Conservation (phyloP, 768 basidiomycete species). For the Hericium rajendrae region DNA sequence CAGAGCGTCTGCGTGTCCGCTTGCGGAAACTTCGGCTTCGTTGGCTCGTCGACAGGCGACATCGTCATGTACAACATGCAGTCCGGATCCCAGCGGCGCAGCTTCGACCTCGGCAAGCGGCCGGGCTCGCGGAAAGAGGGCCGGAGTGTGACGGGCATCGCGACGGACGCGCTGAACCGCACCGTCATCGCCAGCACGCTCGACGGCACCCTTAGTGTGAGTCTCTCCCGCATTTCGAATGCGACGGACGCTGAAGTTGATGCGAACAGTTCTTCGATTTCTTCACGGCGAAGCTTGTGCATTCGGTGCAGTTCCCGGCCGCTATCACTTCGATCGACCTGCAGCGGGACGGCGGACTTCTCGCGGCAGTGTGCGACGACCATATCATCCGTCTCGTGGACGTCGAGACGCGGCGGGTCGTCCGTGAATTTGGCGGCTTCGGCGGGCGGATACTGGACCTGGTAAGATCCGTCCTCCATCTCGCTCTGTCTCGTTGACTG, state of each 20-base stretch:
- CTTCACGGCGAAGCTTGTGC: constrained; percentile 68
- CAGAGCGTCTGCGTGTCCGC: constrained; percentile 84
- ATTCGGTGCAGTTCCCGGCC: constrained; percentile 59
- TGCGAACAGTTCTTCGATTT: constrained; percentile 86
- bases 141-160: constrained; percentile 65
- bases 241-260: too few relatives aligned
- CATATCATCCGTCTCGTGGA: constrained; percentile 79
- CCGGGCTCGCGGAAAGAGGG: constrained; percentile 41
- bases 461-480: constrained; percentile 34
- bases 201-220: constrained; percentile 83
- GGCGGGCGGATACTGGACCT: constrained; percentile 81
- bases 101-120: constrained; percentile 58
- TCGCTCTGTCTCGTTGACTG: neutral
- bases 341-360: constrained; percentile 76
- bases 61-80: constrained; percentile 97
- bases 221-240: constrained; percentile 20
- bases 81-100: constrained; percentile 77
- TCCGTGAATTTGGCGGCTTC: constrained; percentile 84
- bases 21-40: constrained; percentile 93
- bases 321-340: constrained; percentile 60
- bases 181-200: constrained; percentile 74
- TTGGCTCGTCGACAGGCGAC: constrained; percentile 68
- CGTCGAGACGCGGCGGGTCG: constrained; percentile 79
- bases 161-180: constrained; percentile 77
- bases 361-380: constrained; percentile 83